These are phyloP conservation scores for Erodium moschatum DNA, from an alignment of 441 rosid genomes.

Conservation along the genomic window DNA sequence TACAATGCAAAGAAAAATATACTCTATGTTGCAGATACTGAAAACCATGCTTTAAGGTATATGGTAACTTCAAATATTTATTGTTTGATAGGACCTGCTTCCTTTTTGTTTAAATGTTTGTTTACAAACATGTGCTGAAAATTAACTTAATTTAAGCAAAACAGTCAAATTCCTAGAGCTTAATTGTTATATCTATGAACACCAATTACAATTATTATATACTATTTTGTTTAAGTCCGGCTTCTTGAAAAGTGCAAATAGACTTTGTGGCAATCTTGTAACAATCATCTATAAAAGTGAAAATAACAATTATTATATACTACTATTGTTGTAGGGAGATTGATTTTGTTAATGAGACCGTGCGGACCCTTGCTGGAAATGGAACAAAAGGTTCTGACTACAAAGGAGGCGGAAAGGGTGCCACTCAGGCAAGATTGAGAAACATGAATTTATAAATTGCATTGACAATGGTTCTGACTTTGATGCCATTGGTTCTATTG, in stretches of 20 bases:
- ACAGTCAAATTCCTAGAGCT: not conserved
- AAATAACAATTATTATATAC: no score
- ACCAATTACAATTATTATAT: not conserved
- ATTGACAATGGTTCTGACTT: conserved; percentile 6
- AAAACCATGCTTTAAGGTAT: conserved; percentile 92
- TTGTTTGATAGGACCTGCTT: conserved; percentile 12
- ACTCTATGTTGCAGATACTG: conserved; percentile 89
- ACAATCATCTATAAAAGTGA: not conserved
- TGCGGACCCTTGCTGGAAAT: conserved; percentile 82
- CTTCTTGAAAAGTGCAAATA: no score
- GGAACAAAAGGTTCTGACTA: conserved; percentile 94
- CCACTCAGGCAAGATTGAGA: conserved; percentile 49
- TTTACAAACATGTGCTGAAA: not conserved
- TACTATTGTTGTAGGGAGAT: conserved; percentile 49
- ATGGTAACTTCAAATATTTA: conserved; percentile 14
- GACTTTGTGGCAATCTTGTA: conserved; percentile 10
- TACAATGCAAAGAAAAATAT: conserved; percentile 79
- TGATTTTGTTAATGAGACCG: conserved; percentile 75
- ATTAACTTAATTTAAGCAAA: not conserved
- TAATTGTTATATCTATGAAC: not conserved
- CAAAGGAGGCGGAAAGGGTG: conserved; percentile 68
- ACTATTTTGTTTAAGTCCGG: no score
- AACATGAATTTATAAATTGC: conserved; percentile 14
- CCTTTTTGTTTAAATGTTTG: not conserved
- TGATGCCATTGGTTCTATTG: not conserved